Conservation (phyloP, 1,284 basidiomycete species). For the Gomphus sp. region DNA sequence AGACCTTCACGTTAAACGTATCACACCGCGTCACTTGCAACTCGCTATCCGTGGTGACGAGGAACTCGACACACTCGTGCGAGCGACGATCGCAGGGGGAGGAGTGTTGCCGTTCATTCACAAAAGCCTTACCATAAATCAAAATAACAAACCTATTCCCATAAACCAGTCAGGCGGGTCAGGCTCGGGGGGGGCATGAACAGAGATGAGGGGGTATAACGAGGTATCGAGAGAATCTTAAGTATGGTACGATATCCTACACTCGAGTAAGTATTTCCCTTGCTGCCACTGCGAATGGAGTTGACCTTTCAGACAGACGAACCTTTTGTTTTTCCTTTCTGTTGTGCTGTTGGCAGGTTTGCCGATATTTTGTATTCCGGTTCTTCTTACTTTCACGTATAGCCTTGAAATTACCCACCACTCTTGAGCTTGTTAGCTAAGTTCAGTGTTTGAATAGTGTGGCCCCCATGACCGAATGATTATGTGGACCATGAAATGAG, state of each 20-base stretch:
- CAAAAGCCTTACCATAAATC: conserved; percentile 59
- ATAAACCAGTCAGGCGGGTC: not conserved
- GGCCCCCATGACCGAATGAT: no score
- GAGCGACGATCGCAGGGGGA: conserved; percentile 64
- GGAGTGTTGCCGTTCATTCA: conserved; percentile 97
- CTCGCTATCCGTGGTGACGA: conserved; percentile 95
- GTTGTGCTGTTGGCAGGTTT: not conserved
- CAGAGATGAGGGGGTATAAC: not conserved
- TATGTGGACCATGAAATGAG: no score
- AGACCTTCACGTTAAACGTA: conserved; percentile 92
- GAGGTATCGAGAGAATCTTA: not conserved
- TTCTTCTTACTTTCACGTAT: not conserved
- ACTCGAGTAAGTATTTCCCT: not conserved
- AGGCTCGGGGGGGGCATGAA: not conserved
- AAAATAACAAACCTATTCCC: conserved; percentile 10
- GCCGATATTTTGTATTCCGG: not conserved
- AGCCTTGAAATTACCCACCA: not conserved
- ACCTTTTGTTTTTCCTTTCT: no score
- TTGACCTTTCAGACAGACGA: no score
- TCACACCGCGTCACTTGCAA: conserved; percentile 90
- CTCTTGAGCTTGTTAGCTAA: not conserved
- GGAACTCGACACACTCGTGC: conserved; percentile 75
- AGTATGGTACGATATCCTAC: not conserved
- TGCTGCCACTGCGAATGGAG: not conserved
- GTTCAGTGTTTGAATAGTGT: not conserved